Conservation (phyloP, 2,329 filamentous ascomycete genomes). For the Plenodomus tracheiphilus region DNA sequence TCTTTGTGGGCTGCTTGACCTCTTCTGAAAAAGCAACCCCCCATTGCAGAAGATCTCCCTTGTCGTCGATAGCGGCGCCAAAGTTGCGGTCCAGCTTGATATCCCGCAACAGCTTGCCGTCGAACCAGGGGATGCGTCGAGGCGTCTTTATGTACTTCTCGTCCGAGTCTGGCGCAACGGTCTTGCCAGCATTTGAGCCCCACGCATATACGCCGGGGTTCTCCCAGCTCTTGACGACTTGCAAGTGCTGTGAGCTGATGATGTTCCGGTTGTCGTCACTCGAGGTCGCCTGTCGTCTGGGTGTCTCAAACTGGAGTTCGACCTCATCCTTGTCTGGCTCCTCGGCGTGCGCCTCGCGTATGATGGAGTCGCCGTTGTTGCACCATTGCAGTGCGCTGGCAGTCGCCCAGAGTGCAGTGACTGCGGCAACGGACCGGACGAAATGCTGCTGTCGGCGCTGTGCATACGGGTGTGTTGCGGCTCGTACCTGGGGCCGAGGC, state of each 20-base stretch:
- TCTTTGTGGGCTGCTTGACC: constrained; percentile 66
- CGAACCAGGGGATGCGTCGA: constrained; percentile 76
- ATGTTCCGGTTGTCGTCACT: constrained; percentile 75
- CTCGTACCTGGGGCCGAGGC: constrained; percentile 23
- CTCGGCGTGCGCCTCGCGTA: constrained; percentile 53
- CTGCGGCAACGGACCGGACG: constrained; percentile 47
- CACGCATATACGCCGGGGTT: constrained; percentile 91
- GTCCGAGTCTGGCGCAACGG: constrained; percentile 81
- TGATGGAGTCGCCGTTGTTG: constrained; percentile 44
- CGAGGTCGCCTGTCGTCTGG: constrained; percentile 57
- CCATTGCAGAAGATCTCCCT: constrained; percentile 91
- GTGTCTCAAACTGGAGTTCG: constrained; percentile 69
- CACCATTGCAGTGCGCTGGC: constrained; percentile 52
- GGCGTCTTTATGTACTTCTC: constrained; percentile 80
- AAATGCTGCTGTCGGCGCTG: constrained; percentile 52
- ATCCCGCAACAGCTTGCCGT: constrained; percentile 81
- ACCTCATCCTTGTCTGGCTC: constrained; percentile 53
- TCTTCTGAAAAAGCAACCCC: constrained; percentile 73
- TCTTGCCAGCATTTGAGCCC: constrained; percentile 83
- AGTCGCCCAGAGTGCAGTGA: constrained; percentile 49
- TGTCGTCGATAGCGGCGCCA: constrained; percentile 84
- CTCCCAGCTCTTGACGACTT: constrained; percentile 80
- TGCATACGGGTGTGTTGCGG: constrained; percentile 44
- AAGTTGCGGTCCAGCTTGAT: constrained; percentile 82
- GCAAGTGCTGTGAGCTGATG: constrained; percentile 82